Evolutionary conservation across 768 basidiomycete species (phyloP), one percentile per base, ranked within the genome.

Genomic region (Antrodiella citrinella): DNA sequence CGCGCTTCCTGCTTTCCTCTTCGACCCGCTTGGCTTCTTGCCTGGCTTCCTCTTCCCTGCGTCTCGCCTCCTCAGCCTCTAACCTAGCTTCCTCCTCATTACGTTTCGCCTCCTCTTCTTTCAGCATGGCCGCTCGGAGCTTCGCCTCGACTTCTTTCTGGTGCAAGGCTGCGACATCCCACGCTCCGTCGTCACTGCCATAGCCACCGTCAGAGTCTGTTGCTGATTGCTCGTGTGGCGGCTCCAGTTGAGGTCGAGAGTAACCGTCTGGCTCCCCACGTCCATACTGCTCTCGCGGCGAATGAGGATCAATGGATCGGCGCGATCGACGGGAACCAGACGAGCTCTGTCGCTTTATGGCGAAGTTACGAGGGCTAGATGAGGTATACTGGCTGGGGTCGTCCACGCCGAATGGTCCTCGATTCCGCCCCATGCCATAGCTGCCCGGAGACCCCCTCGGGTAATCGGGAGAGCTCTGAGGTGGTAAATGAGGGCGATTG

Each of bases 61-160:
- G 58, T 48, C 50, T 58, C 1, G 64, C 59, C 22, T 73, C 73
- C 15, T 70, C 70, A 22, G 65, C 71, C 44, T 58, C 68, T 7
- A 30, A 51, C 38, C 41, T 56, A 3, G 63, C 58, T 4, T 62
- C 62, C 35, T 63, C 60, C 19, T 67, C 64, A 3, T 62, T 65
- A 45, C 55, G 57, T 25, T 40, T 60, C 13, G 63, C 69, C 11
- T 69, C 68, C 26, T 67, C 65, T 45, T 69, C 65, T 45, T 54
- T 59, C 39, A 46, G 48, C 20, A 47, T 51, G 7, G 52, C 51
- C 61, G 3, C 56, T 59, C 19, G 60, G 59, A 4, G 58, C 65
- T 57, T 65, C 66, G n/a, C 54, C 62, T 38, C 69, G 68, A 5
- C 45, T 53, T 60, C 57, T 3, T 22, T 23, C 10, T 51, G 46